These are phyloP conservation scores for Chytriomyces confervae DNA, from an alignment of 192 early-diverging fungal species.

Conservation along the genomic window DNA sequence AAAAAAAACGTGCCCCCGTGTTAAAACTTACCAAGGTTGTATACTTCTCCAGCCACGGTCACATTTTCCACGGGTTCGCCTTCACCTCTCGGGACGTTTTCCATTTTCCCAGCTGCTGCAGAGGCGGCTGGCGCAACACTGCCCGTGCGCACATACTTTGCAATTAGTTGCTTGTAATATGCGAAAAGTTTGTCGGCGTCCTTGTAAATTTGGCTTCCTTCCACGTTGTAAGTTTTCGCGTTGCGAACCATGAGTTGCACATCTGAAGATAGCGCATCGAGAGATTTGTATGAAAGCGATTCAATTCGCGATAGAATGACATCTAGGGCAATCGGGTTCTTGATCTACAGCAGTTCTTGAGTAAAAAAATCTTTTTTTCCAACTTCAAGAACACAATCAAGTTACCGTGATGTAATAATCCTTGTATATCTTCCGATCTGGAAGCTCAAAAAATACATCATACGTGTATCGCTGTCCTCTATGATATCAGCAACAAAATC, in stretches of 20 bases:
- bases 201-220: slow-evolving; percentile 82
- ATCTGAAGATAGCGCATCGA: slow-evolving; percentile 78
- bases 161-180: slow-evolving; percentile 62
- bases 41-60: slow-evolving; percentile 16
- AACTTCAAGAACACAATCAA: neutral
- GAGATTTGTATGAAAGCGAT: slow-evolving; percentile 51
- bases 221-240: slow-evolving; percentile 86
- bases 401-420: slow-evolving; percentile 51
- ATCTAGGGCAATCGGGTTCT: slow-evolving; percentile 79
- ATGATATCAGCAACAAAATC: too few species aligned
- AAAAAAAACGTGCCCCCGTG: neutral
- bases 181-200: slow-evolving; percentile 63
- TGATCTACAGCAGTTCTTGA: slow-evolving; percentile 76
- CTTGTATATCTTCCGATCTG: slow-evolving; percentile 44
- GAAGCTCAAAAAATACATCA: slow-evolving; percentile 49
- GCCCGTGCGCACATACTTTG: slow-evolving; percentile 56
- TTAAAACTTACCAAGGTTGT: slow-evolving; percentile 16
- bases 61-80: slow-evolving; percentile 26
- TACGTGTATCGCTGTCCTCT: slow-evolving; percentile 13
- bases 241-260: slow-evolving; percentile 85
- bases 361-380: neutral
- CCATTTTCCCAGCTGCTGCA: neutral
- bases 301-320: slow-evolving; percentile 73
- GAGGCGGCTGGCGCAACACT: neutral
- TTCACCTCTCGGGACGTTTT: slow-evolving; percentile 9